Percentiles rank a stretch among this genome's conserved stretches.
Evolutionary conservation across 176 grass and related monocot species (phyloP).

Genomic region (Pontederia crassipes): DNA sequence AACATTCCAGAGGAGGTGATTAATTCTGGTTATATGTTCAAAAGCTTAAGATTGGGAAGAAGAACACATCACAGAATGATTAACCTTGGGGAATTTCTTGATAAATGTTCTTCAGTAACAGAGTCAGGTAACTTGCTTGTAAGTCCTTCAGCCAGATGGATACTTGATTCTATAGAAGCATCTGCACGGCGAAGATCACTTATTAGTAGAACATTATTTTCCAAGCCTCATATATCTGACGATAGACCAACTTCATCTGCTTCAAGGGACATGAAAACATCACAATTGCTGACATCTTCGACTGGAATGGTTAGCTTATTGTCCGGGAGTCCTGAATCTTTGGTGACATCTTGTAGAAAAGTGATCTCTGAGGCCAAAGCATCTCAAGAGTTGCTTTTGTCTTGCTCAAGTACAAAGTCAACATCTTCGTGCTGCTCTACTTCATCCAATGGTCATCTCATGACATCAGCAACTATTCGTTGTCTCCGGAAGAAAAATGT

Average conservation of each 20-base stretch:
- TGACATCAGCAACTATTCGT: conserved; percentile 18
- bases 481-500: conserved; percentile 24
- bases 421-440: not conserved
- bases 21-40: conserved; percentile 22
- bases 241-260: not conserved
- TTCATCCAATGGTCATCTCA: not conserved
- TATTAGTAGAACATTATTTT: conserved; percentile 15
- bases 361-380: not conserved
- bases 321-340: not conserved
- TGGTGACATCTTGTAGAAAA: not conserved
- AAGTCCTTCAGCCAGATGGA: conserved; percentile 29
- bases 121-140: conserved; percentile 4
- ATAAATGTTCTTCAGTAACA: conserved; percentile 8
- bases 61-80: conserved; percentile 22
- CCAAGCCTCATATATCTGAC: not conserved
- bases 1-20: conserved; percentile 14
- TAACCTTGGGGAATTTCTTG: conserved; percentile 3
- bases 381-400: not conserved
- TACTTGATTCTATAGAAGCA: conserved; percentile 19
- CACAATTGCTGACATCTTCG: not conserved
- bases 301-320: not conserved
- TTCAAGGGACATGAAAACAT: not conserved
- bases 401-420: not conserved
- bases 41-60: conserved; percentile 18
- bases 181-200: not conserved